A percentile compares a stretch with the other conserved stretches of the same genome.
phyloP scores from a whole-genome alignment of 345 rosid species.

The Salix arbutifolia region DNA sequence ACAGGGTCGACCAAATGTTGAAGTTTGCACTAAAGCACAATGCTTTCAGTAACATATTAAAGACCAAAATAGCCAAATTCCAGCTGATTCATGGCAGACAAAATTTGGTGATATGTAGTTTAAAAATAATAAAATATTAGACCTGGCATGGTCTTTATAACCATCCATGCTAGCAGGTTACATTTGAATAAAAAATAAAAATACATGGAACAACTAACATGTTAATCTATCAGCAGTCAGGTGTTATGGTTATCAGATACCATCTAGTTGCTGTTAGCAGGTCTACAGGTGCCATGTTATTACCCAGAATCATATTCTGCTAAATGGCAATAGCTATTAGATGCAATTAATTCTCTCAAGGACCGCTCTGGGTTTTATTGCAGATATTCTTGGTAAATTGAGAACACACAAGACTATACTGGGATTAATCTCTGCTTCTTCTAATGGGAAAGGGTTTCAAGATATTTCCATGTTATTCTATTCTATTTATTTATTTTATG shows the following conservation, averaged over 20 bases:
- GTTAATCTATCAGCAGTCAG: not conserved
- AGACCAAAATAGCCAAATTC: no score
- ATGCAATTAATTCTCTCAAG: not conserved
- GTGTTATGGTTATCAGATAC: not conserved
- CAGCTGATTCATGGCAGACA: no score
- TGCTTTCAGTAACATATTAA: no score
- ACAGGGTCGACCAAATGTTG: not conserved
- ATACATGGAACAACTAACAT: not conserved
- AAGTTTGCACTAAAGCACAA: no score
- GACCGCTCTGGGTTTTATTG: not conserved
- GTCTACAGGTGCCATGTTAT: not conserved
- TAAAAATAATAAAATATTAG: not conserved
- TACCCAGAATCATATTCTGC: no score
- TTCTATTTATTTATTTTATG: no score
- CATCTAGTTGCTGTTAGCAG: not conserved
- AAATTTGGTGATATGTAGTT: not conserved
- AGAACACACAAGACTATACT: no score
- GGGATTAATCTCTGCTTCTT: not conserved
- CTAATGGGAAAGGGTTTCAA: not conserved
- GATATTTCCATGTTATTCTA: not conserved
- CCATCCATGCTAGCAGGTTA: not conserved
- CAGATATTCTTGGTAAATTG: not conserved
- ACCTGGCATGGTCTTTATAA: not conserved
- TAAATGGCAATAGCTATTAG: not conserved
- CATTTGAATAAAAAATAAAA: not conserved